These are phyloP conservation scores for Starmerella stigmatis DNA, from an alignment of 805 yeast genomes.

Conservation along the genomic window DNA sequence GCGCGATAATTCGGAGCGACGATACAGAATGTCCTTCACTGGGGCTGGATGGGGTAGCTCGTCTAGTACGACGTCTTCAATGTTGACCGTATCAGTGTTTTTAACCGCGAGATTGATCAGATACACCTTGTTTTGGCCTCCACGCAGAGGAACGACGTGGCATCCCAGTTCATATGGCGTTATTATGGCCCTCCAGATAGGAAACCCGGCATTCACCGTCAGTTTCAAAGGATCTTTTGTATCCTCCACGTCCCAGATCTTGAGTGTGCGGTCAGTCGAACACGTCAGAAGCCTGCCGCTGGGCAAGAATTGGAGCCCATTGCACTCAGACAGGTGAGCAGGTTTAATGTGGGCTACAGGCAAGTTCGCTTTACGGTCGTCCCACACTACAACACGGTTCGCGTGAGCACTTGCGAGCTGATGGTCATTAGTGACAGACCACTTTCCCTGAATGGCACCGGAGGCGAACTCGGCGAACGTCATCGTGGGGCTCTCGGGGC, in stretches of 20 bases:
- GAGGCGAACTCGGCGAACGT: conserved; percentile 92
- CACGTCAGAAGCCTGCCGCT: conserved; percentile 62
- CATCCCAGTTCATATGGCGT: conserved; percentile 84
- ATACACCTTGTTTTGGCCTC: conserved; percentile 60
- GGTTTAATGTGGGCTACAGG: conserved; percentile 51
- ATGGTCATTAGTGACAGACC: conserved; percentile 70
- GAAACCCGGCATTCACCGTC: conserved; percentile 62
- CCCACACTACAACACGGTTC: conserved; percentile 76
- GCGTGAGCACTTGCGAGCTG: conserved; percentile 82
- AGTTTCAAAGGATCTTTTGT: conserved; percentile 33
- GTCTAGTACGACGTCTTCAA: conserved; percentile 38
- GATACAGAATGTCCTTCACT: conserved; percentile 81
- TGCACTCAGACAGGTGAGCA: conserved; percentile 80
- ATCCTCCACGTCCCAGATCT: conserved; percentile 48
- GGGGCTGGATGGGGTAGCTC: conserved; percentile 78
- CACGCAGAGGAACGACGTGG: conserved; percentile 82
- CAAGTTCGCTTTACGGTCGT: conserved; percentile 64
- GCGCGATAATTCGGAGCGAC: conserved; percentile 44
- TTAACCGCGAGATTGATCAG: conserved; percentile 32
- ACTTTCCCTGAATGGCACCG: conserved; percentile 88
- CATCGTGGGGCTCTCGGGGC: conserved; percentile 23
- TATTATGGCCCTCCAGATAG: conserved; percentile 79
- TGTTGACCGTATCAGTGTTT: conserved; percentile 32
- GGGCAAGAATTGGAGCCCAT: conserved; percentile 76
- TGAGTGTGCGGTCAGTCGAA: conserved; percentile 76